A percentile compares a stretch with the other conserved stretches of the same genome.
These are phyloP conservation scores for Colletotrichum somersetense DNA, from an alignment of 2,329 filamentous ascomycete species.

Conservation along the genomic window DNA sequence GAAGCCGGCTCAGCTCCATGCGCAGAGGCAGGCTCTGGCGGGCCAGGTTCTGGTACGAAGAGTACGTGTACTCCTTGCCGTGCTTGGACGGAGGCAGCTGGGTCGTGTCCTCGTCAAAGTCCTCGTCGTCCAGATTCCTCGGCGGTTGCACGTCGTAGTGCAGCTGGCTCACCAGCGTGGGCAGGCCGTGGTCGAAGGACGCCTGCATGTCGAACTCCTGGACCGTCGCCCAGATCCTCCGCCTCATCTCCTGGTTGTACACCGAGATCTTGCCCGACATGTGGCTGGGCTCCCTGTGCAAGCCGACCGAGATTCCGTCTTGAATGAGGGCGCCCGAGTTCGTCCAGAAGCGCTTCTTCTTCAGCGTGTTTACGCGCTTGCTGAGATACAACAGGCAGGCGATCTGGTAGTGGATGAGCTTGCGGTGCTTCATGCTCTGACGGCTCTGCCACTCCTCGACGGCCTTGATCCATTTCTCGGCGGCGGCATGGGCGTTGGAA, in stretches of 20 bases:
- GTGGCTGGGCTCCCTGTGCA: slow-evolving; percentile 70
- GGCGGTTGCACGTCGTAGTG: slow-evolving; percentile 68
- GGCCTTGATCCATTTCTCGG: slow-evolving; percentile 68
- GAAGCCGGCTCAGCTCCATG: slow-evolving; percentile 67
- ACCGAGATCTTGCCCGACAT: slow-evolving; percentile 67
- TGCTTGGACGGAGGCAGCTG: slow-evolving; percentile 65
- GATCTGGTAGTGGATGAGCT: slow-evolving; percentile 72
- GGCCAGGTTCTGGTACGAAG: slow-evolving; percentile 70
- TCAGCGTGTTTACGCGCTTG: slow-evolving; percentile 72
- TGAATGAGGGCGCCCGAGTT: slow-evolving; percentile 67
- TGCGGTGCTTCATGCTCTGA: slow-evolving; percentile 72
- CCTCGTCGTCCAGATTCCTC: slow-evolving; percentile 69
- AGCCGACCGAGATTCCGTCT: slow-evolving; percentile 69
- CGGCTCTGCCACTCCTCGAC: slow-evolving; percentile 66
- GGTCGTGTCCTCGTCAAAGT: slow-evolving; percentile 66
- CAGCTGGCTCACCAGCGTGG: slow-evolving; percentile 68
- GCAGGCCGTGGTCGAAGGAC: slow-evolving; percentile 71
- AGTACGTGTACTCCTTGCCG: slow-evolving; percentile 67
- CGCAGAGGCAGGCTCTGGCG: slow-evolving; percentile 68
- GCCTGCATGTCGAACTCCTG: slow-evolving; percentile 73
- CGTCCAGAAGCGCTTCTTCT: slow-evolving; percentile 75
- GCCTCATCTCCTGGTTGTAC: slow-evolving; percentile 73
- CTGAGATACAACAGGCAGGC: slow-evolving; percentile 70
- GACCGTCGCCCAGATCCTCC: slow-evolving; percentile 71
- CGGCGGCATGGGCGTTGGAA: slow-evolving; percentile 67